Evolutionary conservation across 495 filamentous ascomycete species (phyloP).

Genomic region (Trypethelium eluteriae): DNA sequence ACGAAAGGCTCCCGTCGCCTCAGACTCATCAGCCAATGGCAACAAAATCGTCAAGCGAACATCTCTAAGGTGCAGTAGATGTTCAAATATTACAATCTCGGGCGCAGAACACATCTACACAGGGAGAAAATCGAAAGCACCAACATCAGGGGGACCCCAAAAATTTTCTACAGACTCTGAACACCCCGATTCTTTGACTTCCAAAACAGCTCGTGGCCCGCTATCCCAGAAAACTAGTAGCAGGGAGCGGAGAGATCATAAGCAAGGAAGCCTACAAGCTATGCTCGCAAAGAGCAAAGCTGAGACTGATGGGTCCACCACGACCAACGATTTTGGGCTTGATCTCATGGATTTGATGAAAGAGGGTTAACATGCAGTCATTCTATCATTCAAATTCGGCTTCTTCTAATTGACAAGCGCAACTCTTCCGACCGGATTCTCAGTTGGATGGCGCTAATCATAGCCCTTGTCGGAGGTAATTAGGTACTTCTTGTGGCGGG

Average conservation of each 20-base stretch:
- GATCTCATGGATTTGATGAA: conserved; percentile 56
- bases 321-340: conserved; percentile 35
- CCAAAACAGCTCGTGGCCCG: neutral
- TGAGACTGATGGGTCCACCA: neutral
- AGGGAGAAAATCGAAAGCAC: neutral
- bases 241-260: conserved; percentile 21
- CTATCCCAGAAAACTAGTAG: neutral
- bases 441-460: no score
- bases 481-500: neutral
- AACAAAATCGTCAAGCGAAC: conserved; percentile 3
- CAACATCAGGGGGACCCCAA: neutral
- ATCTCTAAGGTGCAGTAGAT: conserved; percentile 12
- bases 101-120: neutral
- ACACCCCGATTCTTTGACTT: neutral
- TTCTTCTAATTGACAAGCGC: no score
- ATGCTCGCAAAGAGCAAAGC: conserved; percentile 21
- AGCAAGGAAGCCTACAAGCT: conserved; percentile 26
- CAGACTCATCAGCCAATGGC: neutral
- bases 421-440: no score
- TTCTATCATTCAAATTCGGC: no score
- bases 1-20: neutral
- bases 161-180: no score
- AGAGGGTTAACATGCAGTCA: conserved; percentile 18
- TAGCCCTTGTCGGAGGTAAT: no score
- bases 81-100: conserved; percentile 8